Base-by-base conservation (phyloP, 2,329 filamentous ascomycete species). In the Diplodia corticola region DNA sequence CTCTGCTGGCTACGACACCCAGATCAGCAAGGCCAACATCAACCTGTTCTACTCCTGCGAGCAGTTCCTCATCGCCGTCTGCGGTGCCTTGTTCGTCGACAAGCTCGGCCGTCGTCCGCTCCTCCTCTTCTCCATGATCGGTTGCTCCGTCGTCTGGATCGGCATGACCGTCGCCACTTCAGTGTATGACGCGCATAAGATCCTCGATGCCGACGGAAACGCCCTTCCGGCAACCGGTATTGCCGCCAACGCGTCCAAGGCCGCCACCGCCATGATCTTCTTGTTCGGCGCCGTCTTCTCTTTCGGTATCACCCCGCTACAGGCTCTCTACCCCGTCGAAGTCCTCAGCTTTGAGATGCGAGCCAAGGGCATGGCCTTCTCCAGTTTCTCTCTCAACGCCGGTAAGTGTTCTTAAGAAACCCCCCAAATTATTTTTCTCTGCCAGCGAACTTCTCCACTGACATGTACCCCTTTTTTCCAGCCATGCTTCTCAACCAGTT, bases 271-370 rank as follows among this genome's bases (percentile, higher is more conserved):
- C 73, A 78, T 67, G 60, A 73, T 78, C 46, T 78, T 76, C 68
- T 67, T 78, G 13, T 78, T 78, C 71, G 72, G 72, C 26, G 72
- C 73, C 46, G 71, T 73, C 54, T 78, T 73, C 66, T 67, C 72
- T 6, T 73, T 73, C 61, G 76, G 75, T 46, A 73, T 75, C 68
- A 78, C 76, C 1, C 76, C 81, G 1, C 71, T 83, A 20, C 80
- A 82, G 69, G 79, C 79, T 10, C 69, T 84, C 5, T 84, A 83
- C 69, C 79, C 80, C 0, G 81, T 83, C n/a, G 82, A 84, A 68
- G 81, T 79, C 69, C 73, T 84, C 13, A 76, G 78, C 10, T 83
- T 82, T 66, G 79, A 82, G 66, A 79, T 74, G 1, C 75, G 82
- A 15, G 81, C 81, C 1, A 84, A 83, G 69, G 73, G 73, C 17